Base-by-base conservation (phyloP, 345 rosid genomes). In the Trapa incisa region DNA sequence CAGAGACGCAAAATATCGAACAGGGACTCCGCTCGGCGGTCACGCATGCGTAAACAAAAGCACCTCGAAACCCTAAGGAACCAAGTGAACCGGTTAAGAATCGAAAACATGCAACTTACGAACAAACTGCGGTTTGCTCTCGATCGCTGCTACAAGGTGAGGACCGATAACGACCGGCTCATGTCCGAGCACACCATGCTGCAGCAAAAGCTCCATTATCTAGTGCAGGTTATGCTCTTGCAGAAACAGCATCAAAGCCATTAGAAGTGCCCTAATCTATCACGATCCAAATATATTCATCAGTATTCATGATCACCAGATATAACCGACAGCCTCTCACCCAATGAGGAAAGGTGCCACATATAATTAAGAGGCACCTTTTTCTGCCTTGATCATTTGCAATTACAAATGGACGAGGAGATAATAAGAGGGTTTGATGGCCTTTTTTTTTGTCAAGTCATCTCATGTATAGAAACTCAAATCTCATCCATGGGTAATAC, bases 1-100 rank as follows among this genome's bases (percentile, higher is more conserved):
- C 71, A 77, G 54, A 84, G 83, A 74, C 81, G 98, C 57, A 89
- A 83, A 97, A 70, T 86, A 56, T 93, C 98, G 65, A 93, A 93
- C 85, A 85, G 98, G 69, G 94, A 93, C 61, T 89, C 98, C 5
- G 97, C 98, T 13, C 80, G 88, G 79, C 79, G 96, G 72, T 93
- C 97, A 0, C 81, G 97, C 74, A 83, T 84, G 89, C 87, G 97
- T 67, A 88, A 90, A 67, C 96, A 88, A 72, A 87, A 66, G 81
- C 92, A 88, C 73, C 70, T 85, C 74, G 91, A 90, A 68, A 86
- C 85, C 80, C 69, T 93, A 76, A 83, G 86, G 79, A 84, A 83
- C 72, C 89, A 85, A 74, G 80, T 65, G 82, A 87, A 78, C 82
- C 86, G 78, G 79, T 81, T 93, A 22, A 78, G 77, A 75, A 33